Percentiles rank a stretch among this genome's conserved stretches.
Evolutionary conservation across 257 asterid genomes (phyloP).

Genomic region (Nyctanthes arbortristis): DNA sequence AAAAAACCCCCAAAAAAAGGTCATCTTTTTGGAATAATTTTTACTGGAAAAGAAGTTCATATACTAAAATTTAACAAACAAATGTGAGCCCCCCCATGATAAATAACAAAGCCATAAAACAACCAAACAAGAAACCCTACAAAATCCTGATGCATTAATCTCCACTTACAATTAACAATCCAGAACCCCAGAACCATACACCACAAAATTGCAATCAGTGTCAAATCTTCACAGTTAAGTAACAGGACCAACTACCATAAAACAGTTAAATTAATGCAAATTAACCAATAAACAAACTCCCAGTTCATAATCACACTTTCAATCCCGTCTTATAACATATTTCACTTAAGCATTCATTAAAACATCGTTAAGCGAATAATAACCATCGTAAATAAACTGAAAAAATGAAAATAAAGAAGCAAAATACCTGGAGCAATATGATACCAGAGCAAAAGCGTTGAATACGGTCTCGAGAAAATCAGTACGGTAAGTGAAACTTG

Average conservation of each 20-base stretch:
- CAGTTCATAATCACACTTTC: conserved; percentile 1
- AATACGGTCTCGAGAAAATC: background rate
- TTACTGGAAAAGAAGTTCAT: background rate
- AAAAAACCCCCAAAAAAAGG: too few species aligned
- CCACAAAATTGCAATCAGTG: conserved; percentile 22
- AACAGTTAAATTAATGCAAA: conserved; percentile 29
- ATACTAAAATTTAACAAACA: background rate
- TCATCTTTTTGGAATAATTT: background rate
- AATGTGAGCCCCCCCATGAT: conserved; percentile 13
- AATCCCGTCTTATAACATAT: conserved; percentile 6
- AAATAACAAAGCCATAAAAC: background rate
- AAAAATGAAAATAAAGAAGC: background rate
- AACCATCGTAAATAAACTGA: background rate
- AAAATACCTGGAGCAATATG: conserved; percentile 21
- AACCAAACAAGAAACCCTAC: too few species aligned
- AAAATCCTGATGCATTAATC: conserved; percentile 27
- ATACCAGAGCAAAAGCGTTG: conserved; percentile 19
- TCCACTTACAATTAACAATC: too few species aligned
- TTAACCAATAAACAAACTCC: conserved; percentile 12
- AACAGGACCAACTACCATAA: conserved; percentile 32
- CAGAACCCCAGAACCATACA: background rate
- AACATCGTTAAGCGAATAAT: conserved; percentile 8
- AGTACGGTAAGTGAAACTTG: background rate
- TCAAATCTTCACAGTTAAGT: conserved; percentile 25
- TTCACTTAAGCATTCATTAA: conserved; percentile 13